Evolutionary conservation across 345 rosid genomes (phyloP).

Genomic region (Aethionema arabicum): DNA sequence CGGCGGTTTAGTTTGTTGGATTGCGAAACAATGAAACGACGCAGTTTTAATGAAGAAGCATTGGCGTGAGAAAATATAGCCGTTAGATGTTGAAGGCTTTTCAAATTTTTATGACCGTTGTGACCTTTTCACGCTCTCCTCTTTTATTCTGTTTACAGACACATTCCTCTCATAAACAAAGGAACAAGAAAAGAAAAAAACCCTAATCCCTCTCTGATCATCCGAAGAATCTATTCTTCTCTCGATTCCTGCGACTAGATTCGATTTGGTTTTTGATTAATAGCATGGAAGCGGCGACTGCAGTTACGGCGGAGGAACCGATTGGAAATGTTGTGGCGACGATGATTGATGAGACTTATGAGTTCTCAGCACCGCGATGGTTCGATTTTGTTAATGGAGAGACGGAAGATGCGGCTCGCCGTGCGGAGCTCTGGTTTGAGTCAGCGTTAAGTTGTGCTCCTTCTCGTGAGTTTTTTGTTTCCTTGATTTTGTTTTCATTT

Average conservation of each 20-base stretch:
- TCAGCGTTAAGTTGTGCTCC: conserved; percentile 73
- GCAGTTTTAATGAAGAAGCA: no score
- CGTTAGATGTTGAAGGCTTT: conserved; percentile 31
- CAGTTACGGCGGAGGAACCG: conserved; percentile 33
- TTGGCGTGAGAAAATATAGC: conserved; percentile 21
- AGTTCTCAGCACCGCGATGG: conserved; percentile 87
- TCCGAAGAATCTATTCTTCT: conserved; percentile 5
- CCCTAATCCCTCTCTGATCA: conserved; percentile 9
- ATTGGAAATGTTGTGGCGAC: conserved; percentile 11
- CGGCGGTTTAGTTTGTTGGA: no score
- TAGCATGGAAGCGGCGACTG: conserved; percentile 28
- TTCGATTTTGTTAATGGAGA: conserved; percentile 77
- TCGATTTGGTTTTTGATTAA: neutral
- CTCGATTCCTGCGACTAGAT: neutral
- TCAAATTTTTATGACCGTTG: conserved; percentile 65
- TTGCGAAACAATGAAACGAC: no score
- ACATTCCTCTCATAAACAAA: conserved; percentile 23
- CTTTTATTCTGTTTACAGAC: conserved; percentile 24
- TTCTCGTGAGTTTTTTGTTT: conserved; percentile 67
- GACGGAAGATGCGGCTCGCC: conserved; percentile 56
- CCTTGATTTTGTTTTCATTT: neutral
- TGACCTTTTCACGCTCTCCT: conserved; percentile 15
- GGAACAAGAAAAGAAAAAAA: conserved; percentile 9
- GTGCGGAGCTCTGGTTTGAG: conserved; percentile 91
- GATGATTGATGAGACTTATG: conserved; percentile 66